Base-by-base conservation (phyloP, 1,284 basidiomycete genomes). In the Irpex sp. region DNA sequence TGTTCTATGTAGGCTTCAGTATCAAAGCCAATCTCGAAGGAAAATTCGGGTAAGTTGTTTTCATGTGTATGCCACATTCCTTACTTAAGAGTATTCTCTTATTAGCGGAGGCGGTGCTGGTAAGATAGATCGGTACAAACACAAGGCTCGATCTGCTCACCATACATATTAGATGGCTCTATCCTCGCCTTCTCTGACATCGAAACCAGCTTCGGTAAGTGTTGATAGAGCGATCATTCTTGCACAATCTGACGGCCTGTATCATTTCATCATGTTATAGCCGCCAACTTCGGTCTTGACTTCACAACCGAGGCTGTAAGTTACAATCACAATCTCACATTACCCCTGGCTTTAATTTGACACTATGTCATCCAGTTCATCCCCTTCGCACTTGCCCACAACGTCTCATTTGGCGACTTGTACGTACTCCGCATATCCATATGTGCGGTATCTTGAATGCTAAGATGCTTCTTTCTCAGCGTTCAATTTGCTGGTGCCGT, bases 401-500 rank as follows among this genome's bases (percentile, higher is more conserved):
- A 68, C 61, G 68, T 70, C 11, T 68, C 72, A 31, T 63, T 70
- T 47, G 71, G 70, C 31, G 73, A 74, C 63, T 71, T 73, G 70
- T 72, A 58, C 53, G 70, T 68, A 1, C 31, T n/a, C 26, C 1
- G 26, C 33, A 11, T 33, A 11, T 56, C 17, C 8, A 11, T 43
- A 15, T 43, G 1, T 3, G 15, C 7, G n/a, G 17, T 19, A 11
- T 54, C 51, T 15, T 54, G 26, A 26, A 26, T 26, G 26, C 26
- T 26, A 26, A 26, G 26, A 26, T 54, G 26, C 51, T 54, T 54
- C 13, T 15, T 21, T 13, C 13, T n/a, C 35, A 73, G 71, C 63
- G 71, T 74, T 46, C 70, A 72, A 55, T 71, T 74, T 47, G 70
- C 72, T 8, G 71, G 69, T 33, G 73, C 73, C 8, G 68, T 74